Percentiles rank a stretch among this genome's conserved stretches.
Conservation (phyloP, 2,329 filamentous ascomycete species). For the Colletotrichum lupini region DNA sequence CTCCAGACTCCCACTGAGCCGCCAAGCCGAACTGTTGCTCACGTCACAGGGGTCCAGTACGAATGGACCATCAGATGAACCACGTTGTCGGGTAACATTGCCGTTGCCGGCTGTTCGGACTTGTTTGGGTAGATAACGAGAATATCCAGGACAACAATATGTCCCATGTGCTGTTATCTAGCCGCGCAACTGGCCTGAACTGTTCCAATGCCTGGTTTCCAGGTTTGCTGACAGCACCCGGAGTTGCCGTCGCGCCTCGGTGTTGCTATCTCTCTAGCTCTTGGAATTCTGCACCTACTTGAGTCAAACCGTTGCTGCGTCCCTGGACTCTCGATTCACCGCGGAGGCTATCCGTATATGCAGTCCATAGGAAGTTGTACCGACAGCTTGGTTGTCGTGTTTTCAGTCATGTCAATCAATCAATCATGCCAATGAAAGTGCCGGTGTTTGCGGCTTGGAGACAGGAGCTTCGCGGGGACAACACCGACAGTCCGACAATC, state of each 20-base stretch:
- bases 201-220: not conserved
- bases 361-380: not conserved
- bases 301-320: not conserved
- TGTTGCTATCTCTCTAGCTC: not conserved
- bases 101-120: not conserved
- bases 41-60: not conserved
- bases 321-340: not conserved
- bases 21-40: slow-evolving; percentile 13
- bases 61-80: not conserved
- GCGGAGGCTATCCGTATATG: not conserved
- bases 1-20: not conserved
- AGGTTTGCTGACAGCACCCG: not conserved
- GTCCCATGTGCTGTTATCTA: not conserved
- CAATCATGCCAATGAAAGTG: not conserved
- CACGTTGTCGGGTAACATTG: not conserved
- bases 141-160: not conserved
- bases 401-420: not conserved
- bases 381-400: not conserved
- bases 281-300: not conserved
- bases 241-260: not conserved
- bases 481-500: not conserved
- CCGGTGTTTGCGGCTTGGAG: not conserved
- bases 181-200: not conserved
- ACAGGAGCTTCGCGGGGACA: not conserved
- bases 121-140: not conserved